A percentile compares a stretch with the other conserved stretches of the same genome.
Evolutionary conservation across 2,329 filamentous ascomycete species (phyloP).

Genomic region (Penicillium sp.): DNA sequence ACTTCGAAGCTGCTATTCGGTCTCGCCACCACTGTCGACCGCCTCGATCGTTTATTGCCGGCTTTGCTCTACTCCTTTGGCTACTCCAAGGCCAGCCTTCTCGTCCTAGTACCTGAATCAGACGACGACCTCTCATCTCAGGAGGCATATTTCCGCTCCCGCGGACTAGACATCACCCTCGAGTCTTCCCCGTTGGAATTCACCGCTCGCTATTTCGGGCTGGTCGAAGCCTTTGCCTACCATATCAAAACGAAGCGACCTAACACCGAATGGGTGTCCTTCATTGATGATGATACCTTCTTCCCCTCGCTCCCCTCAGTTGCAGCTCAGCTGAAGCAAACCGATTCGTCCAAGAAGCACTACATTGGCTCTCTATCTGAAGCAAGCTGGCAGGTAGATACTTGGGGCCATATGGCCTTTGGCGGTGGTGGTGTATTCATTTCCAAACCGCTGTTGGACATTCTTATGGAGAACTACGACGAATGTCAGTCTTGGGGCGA

Average conservation of each 20-base stretch:
- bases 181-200: constrained; percentile 38
- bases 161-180: constrained; percentile 38
- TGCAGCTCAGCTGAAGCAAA: constrained; percentile 36
- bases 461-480: constrained; percentile 36
- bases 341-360: constrained; percentile 38
- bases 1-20: constrained; percentile 41
- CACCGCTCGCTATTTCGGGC: constrained; percentile 41
- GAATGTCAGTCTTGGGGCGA: constrained; percentile 41
- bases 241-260: constrained; percentile 36
- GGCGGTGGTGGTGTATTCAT: constrained; percentile 44
- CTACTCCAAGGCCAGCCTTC: constrained; percentile 36
- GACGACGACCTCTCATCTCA: constrained; percentile 37
- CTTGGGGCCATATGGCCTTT: constrained; percentile 42
- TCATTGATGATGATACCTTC: constrained; percentile 44
- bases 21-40: constrained; percentile 41
- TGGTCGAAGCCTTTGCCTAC: constrained; percentile 38
- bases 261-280: constrained; percentile 40
- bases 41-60: constrained; percentile 37
- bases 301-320: constrained; percentile 36
- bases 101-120: constrained; percentile 40
- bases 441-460: constrained; percentile 37
- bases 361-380: constrained; percentile 43
- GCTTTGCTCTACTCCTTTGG: constrained; percentile 42
- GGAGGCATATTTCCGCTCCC: constrained; percentile 40
- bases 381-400: constrained; percentile 42